Evolutionary conservation across 805 yeast genomes (phyloP).

Genomic region (Kodamaea fukazawae): DNA sequence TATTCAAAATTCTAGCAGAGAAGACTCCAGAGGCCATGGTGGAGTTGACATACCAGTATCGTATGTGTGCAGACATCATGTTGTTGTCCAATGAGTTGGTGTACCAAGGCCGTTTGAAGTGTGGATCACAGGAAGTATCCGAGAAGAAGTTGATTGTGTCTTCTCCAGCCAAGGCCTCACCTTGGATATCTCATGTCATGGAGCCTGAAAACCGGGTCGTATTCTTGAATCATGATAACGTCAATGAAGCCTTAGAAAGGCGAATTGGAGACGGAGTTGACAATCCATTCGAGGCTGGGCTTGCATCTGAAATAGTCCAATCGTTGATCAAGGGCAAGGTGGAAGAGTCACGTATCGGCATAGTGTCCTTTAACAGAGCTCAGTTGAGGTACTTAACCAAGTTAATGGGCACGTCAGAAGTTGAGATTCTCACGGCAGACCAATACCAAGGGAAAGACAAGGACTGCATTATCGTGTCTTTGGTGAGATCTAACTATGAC

Average conservation of each 20-base stretch:
- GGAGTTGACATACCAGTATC: conserved; percentile 76
- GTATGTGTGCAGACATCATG: conserved; percentile 93
- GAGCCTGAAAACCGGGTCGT: conserved; percentile 59
- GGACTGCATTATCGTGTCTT: conserved; percentile 82
- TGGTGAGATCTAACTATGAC: conserved; percentile 76
- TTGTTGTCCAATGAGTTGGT: conserved; percentile 73
- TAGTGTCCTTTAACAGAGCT: conserved; percentile 85
- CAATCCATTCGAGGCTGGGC: conserved; percentile 64
- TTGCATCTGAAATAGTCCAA: conserved; percentile 41
- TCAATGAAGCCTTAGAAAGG: conserved; percentile 54
- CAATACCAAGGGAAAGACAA: conserved; percentile 96
- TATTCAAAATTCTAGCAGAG: conserved; percentile 74
- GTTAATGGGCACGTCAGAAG: conserved; percentile 26
- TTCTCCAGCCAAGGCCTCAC: conserved; percentile 18
- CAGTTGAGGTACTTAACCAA: conserved; percentile 50
- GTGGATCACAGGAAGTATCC: conserved; percentile 70
- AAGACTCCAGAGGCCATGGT: conserved; percentile 71
- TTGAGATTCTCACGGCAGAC: conserved; percentile 91
- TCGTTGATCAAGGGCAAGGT: conserved; percentile 66
- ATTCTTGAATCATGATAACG: conserved; percentile 74
- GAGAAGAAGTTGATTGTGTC: conserved; percentile 55
- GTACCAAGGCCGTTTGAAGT: conserved; percentile 70
- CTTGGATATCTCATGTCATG: conserved; percentile 61
- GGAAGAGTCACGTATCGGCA: conserved; percentile 60
- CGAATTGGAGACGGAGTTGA: conserved; percentile 63